Evolutionary conservation across 352 stramenopile species (phyloP), one percentile per base, ranked within the genome.

Genomic region (Peronospora tabacina): DNA sequence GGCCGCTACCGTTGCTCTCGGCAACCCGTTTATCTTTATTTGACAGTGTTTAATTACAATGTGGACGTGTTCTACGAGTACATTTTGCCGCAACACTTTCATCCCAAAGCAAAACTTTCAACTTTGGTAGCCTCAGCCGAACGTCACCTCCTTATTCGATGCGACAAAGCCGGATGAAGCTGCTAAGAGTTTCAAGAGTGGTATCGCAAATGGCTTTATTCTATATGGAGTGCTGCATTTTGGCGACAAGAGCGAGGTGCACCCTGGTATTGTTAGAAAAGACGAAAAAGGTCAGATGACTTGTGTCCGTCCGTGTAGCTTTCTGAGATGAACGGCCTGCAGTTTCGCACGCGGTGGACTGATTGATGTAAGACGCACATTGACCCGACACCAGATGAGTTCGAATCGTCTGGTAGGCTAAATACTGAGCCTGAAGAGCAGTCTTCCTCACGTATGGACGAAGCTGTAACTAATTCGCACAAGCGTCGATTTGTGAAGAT

Each of bases 51-150:
- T 24, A 98, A 98, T 71, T 99, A 99, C 84, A 99, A 99, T 74
- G 97, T 99, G 55, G 97, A 99, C 70, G 87, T 99, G 7, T 94
- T 99, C 6, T 99, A 96, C 71, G 96, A 99, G 81, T 99, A 99
- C 84, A 96, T 99, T n/a, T 63, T 96, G 96, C 55, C 92, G 96
- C 61, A 97, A 98, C 72, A 98, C 99, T 52, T 97, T 97, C 26
- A 85, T 99, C 39, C 97, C 97, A n/a, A 82, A 86, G 52, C 80
- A 97, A 41, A 95, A 99, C 76, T 99, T 99, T 71, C 76, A 35
- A 94, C n/a, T n/a, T n/a, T n/a, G n/a, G n/a, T n/a, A 95, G 44
- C 96, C 97, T 9, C 94, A 98, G 59, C 84, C 99, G 8, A 99
- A 99, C 67, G 95, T 99, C 38, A 99, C 99, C 62, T 95, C 97